phyloP scores from a whole-genome alignment of 2,329 filamentous ascomycete genomes.

The Aspergillus eucalypticola region DNA sequence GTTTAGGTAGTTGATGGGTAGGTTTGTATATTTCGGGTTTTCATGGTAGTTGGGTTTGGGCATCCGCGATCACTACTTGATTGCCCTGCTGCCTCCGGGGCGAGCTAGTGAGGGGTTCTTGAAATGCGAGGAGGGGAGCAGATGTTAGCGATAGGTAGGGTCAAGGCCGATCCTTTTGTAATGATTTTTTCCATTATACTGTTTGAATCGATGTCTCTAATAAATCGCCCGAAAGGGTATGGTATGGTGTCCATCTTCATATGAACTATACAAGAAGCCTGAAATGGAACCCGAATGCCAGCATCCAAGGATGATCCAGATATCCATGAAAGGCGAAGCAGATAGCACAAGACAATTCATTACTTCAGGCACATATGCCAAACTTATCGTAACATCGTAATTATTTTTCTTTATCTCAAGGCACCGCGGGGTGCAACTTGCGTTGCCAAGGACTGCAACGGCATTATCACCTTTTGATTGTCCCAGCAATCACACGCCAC shows the following conservation, averaged over 20 bases:
- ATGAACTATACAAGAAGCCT: not conserved
- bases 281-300: not conserved
- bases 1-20: not conserved
- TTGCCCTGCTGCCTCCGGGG: not conserved
- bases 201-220: not conserved
- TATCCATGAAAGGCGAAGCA: not conserved
- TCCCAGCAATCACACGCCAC: conserved; percentile 13
- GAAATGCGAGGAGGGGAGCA: too few relatives aligned
- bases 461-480: not conserved
- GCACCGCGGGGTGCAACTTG: not conserved
- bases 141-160: too few relatives aligned
- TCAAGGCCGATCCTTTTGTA: too few relatives aligned
- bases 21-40: not conserved
- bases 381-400: conserved; percentile 5
- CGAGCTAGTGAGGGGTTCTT: too few relatives aligned
- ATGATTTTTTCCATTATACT: too few relatives aligned
- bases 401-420: not conserved
- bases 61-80: not conserved
- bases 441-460: not conserved
- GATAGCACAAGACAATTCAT: conserved; percentile 7
- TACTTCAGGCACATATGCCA: not conserved
- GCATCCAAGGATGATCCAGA: not conserved
- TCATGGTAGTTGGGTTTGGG: not conserved
- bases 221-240: not conserved
- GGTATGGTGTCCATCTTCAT: too few relatives aligned